Evolutionary conservation across 805 yeast species (phyloP).

Genomic region (Kodamaea lidongshanica): DNA sequence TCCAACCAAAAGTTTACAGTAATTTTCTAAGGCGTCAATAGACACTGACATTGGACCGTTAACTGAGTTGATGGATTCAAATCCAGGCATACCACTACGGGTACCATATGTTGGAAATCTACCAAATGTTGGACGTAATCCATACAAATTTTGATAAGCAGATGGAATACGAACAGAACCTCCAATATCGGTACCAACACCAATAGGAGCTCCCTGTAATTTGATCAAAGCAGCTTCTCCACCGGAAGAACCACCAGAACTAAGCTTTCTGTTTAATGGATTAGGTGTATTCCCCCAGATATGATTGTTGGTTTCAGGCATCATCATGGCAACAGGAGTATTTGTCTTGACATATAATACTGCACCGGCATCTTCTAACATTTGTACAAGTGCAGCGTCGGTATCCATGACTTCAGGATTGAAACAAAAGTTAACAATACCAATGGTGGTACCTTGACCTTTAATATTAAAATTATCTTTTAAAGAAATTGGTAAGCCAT

Average conservation of each 20-base stretch:
- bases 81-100: constrained; percentile 30
- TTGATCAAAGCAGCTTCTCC: constrained; percentile 48
- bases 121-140: constrained; percentile 42
- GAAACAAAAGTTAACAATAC: constrained; percentile 41
- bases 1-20: constrained; percentile 31
- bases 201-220: constrained; percentile 42
- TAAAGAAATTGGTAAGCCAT: constrained; percentile 27
- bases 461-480: constrained; percentile 42
- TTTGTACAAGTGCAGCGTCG: constrained; percentile 35
- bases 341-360: constrained; percentile 51
- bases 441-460: constrained; percentile 46
- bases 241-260: constrained; percentile 51
- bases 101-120: constrained; percentile 35
- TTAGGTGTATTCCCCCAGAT: constrained; percentile 43
- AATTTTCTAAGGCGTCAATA: constrained; percentile 33
- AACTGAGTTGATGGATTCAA: constrained; percentile 33
- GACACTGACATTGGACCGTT: constrained; percentile 44
- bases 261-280: constrained; percentile 37
- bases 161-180: constrained; percentile 48
- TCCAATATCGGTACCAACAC: constrained; percentile 53
- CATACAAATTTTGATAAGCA: constrained; percentile 34
- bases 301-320: constrained; percentile 41
- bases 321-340: constrained; percentile 47
- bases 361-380: constrained; percentile 44
- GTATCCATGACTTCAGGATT: constrained; percentile 27